These are phyloP conservation scores for Chlamydomonas sp. DNA, from an alignment of 139 green algal species.

Conservation along the genomic window DNA sequence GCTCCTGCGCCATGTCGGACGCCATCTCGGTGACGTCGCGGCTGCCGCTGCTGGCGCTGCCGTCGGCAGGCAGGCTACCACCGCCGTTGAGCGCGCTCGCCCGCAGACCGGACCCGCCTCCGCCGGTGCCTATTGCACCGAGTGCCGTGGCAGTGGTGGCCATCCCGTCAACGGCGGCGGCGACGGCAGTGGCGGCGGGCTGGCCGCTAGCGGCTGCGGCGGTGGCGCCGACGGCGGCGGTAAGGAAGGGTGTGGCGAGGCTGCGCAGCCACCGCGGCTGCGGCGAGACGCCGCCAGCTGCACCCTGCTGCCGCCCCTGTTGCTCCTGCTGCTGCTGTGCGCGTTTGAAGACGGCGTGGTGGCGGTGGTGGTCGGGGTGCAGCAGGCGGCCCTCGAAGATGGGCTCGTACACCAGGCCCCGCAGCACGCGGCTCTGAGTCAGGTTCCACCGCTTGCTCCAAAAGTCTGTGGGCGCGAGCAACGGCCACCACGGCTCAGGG, in stretches of 20 bases:
- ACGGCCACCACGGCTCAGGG: neutral
- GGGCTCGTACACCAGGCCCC: conserved; percentile 63
- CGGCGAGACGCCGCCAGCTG: neutral
- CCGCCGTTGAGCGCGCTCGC: no score
- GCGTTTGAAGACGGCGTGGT: neutral
- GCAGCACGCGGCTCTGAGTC: conserved; percentile 51
- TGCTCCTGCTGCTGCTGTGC: neutral
- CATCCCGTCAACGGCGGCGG: neutral
- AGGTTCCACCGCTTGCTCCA: conserved; percentile 71
- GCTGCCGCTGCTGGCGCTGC: no score
- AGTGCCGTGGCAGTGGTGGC: neutral
- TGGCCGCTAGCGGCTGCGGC: no score
- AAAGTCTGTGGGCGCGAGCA: conserved; percentile 43
- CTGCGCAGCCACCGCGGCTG: neutral
- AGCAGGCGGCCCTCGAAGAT: conserved; percentile 48
- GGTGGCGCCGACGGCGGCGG: neutral
- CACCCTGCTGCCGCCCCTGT: neutral
- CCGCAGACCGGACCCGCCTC: no score
- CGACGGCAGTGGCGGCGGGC: neutral
- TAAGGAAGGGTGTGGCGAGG: neutral
- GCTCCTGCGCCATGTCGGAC: no score
- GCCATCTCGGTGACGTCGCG: no score
- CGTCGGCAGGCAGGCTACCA: no score
- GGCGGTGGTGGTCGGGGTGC: neutral
- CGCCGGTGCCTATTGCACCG: no score